Conservation (phyloP, 148 eudicot genomes). For the Fagopyrum homotropicum region DNA sequence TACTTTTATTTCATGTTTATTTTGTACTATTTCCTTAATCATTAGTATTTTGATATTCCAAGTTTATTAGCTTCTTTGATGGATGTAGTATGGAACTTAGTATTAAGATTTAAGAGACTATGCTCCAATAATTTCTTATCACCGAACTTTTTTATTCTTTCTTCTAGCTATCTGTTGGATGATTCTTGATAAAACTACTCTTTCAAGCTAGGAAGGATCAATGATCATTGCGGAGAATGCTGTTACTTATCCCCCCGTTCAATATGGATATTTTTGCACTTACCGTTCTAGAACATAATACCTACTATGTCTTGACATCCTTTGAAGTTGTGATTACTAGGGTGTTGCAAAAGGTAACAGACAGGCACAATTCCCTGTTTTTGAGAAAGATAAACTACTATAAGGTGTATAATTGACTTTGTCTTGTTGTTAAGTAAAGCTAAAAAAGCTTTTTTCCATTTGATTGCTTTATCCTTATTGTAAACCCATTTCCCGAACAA, state of each 20-base stretch:
- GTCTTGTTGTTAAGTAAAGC: too few relatives aligned
- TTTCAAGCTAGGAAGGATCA: too few relatives aligned
- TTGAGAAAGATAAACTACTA: not conserved
- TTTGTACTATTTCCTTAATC: not conserved
- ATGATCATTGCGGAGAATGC: not conserved
- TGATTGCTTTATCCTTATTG: not conserved
- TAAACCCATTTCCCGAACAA: not conserved
- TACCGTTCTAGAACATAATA: not conserved
- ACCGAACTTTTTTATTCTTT: not conserved
- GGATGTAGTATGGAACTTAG: not conserved
- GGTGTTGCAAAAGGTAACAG: not conserved
- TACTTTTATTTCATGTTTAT: not conserved
- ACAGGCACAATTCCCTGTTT: not conserved
- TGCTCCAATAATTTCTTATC: not conserved
- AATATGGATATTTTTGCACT: not conserved
- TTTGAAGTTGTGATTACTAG: not conserved
- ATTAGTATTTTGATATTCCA: not conserved
- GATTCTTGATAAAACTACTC: not conserved
- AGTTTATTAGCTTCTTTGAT: not conserved
- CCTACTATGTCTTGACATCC: not conserved
- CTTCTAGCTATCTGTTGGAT: not conserved
- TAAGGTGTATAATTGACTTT: not conserved
- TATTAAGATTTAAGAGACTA: not conserved
- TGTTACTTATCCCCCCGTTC: not conserved
- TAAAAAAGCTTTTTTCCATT: not conserved